Conservation (phyloP, 75 land plant genomes). For the Azolla pinnata region DNA sequence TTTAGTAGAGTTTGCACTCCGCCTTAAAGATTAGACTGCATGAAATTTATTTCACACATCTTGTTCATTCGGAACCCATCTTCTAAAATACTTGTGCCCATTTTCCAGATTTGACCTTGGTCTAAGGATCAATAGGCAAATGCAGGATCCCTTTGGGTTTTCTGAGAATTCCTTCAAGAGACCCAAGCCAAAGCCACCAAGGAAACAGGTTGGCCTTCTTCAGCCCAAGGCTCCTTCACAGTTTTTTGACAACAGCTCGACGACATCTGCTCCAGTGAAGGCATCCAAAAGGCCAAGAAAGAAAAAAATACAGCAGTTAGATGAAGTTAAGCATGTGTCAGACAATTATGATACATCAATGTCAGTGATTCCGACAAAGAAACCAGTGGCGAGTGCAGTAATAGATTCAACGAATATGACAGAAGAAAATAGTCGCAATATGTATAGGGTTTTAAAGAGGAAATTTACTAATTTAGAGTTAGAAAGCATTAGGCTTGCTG, state of each 20-base stretch:
- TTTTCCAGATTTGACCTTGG: too few species aligned
- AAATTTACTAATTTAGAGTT: slow-evolving; percentile 52
- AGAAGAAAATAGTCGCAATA: slow-evolving; percentile 12
- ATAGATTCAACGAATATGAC: background rate
- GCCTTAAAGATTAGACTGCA: too few species aligned
- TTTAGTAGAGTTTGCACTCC: too few species aligned
- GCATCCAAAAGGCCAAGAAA: background rate
- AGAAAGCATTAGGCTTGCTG: slow-evolving; percentile 36
- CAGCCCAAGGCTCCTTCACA: background rate
- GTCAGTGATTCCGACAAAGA: background rate
- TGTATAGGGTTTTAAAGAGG: slow-evolving; percentile 38
- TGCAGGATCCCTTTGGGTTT: background rate
- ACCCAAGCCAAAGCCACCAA: slow-evolving; percentile 3
- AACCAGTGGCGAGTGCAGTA: background rate
- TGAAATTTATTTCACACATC: too few species aligned
- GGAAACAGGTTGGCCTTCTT: slow-evolving; percentile 2
- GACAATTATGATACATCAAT: background rate
- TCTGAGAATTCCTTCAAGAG: background rate
- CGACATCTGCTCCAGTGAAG: background rate
- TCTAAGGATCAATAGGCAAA: too few species aligned
- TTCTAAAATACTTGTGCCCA: too few species aligned
- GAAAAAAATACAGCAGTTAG: background rate
- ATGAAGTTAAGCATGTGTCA: background rate
- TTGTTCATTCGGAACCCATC: too few species aligned
- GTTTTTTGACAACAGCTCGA: background rate